Base-by-base conservation (phyloP, 2,329 filamentous ascomycete species). In the Paraconiothyrium sp. region DNA sequence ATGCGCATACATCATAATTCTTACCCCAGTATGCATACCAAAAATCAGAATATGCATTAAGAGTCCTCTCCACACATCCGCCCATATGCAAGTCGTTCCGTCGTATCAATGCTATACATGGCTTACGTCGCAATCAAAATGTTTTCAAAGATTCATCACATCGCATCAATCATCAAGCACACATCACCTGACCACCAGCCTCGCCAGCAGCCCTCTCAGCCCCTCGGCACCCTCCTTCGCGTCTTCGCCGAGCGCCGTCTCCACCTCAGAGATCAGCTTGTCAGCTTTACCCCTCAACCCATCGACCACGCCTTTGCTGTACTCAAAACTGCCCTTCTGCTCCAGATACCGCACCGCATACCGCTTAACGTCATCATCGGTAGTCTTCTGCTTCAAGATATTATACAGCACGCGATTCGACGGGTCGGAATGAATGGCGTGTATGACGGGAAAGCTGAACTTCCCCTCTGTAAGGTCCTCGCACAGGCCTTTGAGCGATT, bases 381-480 rank as follows among this genome's bases (percentile, higher is more conserved):
- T 86, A 0, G 94, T 93, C 80, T 93, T 94, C 79, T 97, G 94
- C 79, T 92, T 92, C 46, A 98, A 84, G 59, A 98, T 97, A 75
- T 95, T 97, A 78, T 97, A 87, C 58, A 99, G 86, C 72, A 96
- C 90, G 68, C 91, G 84, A 75, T 93, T 92, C 34, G 82, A 80
- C 20, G 88, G 92, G 75, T 93, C 87, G 62, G 90, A 81, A 64
- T 92, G 91, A 69, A 98, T 96, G 77, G 91, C 91, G 81, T 98
- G 94, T 72, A 98, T 97, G 72, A 98, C 90, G 44, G 94, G 93
- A 77, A 97, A 97, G 30, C 91, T 94, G 82, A 97, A 97, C 84
- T 98, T 98, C 66, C 94, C 94, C 82, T 98, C 95, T 0, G 93
- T 97, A 70, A 98, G 82, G 79, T 98, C 95, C 82, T 98, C 94